A percentile compares a stretch with the other conserved stretches of the same genome.
Conservation (phyloP, 495 filamentous ascomycete genomes). For the Astrothelium macrocarpum region DNA sequence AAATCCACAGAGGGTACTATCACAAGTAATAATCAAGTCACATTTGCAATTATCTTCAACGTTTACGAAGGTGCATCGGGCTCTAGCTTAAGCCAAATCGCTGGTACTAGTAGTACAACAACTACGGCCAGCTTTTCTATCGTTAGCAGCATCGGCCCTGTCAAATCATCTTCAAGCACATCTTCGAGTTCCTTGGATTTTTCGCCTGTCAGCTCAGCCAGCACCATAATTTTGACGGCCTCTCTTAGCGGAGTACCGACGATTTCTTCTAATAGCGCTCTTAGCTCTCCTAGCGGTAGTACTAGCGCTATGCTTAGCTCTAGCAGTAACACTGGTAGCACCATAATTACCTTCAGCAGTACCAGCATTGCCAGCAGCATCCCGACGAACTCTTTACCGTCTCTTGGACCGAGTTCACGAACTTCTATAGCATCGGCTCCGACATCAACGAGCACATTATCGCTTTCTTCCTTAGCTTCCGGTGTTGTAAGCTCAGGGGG, state of each 20-base stretch:
- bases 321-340: neutral
- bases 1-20: neutral
- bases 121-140: constrained; percentile 4
- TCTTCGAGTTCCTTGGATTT: neutral
- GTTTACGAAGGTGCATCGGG: neutral
- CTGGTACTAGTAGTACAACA: neutral
- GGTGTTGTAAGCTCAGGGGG: neutral
- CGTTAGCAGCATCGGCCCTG: too few species aligned
- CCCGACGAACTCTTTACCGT: neutral
- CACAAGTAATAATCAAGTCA: neutral
- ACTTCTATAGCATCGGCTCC: neutral
- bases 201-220: neutral
- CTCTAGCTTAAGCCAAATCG: neutral
- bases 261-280: neutral
- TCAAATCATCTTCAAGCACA: neutral
- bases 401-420: neutral
- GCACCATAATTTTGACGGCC: neutral
- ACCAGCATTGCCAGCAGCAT: neutral
- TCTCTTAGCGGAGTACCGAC: neutral
- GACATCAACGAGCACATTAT: neutral
- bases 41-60: neutral
- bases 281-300: neutral
- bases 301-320: neutral
- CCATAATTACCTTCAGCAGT: neutral
- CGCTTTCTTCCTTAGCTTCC: neutral